Base-by-base conservation (phyloP, 176 grass and related monocot species). In the Saccharum spontaneum region DNA sequence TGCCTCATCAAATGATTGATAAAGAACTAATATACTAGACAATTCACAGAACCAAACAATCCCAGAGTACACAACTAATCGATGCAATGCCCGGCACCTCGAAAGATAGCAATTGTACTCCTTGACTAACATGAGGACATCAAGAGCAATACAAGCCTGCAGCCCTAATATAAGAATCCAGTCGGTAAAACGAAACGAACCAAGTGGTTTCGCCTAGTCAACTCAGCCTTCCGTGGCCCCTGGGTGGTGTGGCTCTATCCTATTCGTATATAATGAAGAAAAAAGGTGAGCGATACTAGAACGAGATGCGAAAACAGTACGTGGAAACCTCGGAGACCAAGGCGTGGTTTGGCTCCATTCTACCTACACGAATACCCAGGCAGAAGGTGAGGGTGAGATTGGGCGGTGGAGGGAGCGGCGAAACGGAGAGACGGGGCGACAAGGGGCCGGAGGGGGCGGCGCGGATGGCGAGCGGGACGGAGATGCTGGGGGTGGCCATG, bases 401-500 rank as follows among this genome's bases (percentile, higher is more conserved):
- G 76, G 63, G 63, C 38, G 26, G 38, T 8, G 18, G 20, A 30
- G 45, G 72, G 39, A 52, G 17, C 8, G 37, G 40, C 66, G 20
- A 85, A 73, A 37, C 17, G 15, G 65, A 77, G 71, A 81, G 39
- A 10, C 28, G 28, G 57, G 52, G 66, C 40, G 72, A 69, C 64
- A 63, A 23, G 36, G 65, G 36, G 22, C 28, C 7, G 22, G 28
- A 59, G 28, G 92, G 41, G 18, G 46, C 41, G 57, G 83, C 71
- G 31, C 44, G 82, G 79, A 83, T 28, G 28, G 81, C 84, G 69
- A 92, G 62, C n/a, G 87, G 69, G 17, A 70, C 28, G 64, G 89
- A 84, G 85, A 87, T 67, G 75, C 66, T 60, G 69, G 82, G 24
- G 61, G 4, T 20, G 69, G 87, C 73, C 82, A 92, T 76, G 22